A percentile compares a stretch with the other conserved stretches of the same genome.
Evolutionary conservation across 2,329 filamentous ascomycete genomes (phyloP).

Genomic region (Drechmeria coniospora): DNA sequence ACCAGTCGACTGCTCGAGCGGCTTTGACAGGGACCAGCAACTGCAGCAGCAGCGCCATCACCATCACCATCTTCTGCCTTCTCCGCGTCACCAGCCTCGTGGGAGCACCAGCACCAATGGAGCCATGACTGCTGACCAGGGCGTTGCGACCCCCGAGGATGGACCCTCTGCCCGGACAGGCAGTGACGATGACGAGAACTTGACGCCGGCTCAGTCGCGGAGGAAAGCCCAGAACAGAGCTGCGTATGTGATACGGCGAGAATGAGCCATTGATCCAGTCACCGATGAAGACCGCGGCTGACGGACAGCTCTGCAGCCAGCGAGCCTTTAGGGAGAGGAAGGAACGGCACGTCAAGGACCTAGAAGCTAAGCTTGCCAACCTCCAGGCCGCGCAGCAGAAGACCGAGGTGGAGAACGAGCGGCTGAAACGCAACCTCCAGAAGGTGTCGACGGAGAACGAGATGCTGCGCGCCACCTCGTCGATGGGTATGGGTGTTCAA

Average conservation of each 20-base stretch:
- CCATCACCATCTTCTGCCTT: slow-evolving; percentile 13
- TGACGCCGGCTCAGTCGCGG: slow-evolving; percentile 42
- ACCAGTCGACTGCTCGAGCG: too few species aligned
- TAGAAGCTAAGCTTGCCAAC: slow-evolving; percentile 68
- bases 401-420: slow-evolving; percentile 71
- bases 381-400: slow-evolving; percentile 61
- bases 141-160: slow-evolving; percentile 23
- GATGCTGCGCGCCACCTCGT: slow-evolving; percentile 68
- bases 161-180: slow-evolving; percentile 16
- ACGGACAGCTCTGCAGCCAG: slow-evolving; percentile 43
- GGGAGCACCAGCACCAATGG: slow-evolving; percentile 7
- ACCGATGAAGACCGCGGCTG: not conserved
- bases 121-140: slow-evolving; percentile 14
- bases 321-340: slow-evolving; percentile 93
- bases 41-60: slow-evolving; percentile 11
- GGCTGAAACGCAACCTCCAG: slow-evolving; percentile 69
- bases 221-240: slow-evolving; percentile 47
- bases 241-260: slow-evolving; percentile 30
- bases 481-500: slow-evolving; percentile 15
- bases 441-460: slow-evolving; percentile 83
- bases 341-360: slow-evolving; percentile 83
- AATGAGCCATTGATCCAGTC: not conserved
- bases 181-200: slow-evolving; percentile 39
- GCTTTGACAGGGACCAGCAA: too few species aligned
- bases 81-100: slow-evolving; percentile 8